Evolutionary conservation across 176 grass and related monocot genomes (phyloP), one percentile per base, ranked within the genome.

Genomic region (sorghum (Sorghum bicolor)): DNA sequence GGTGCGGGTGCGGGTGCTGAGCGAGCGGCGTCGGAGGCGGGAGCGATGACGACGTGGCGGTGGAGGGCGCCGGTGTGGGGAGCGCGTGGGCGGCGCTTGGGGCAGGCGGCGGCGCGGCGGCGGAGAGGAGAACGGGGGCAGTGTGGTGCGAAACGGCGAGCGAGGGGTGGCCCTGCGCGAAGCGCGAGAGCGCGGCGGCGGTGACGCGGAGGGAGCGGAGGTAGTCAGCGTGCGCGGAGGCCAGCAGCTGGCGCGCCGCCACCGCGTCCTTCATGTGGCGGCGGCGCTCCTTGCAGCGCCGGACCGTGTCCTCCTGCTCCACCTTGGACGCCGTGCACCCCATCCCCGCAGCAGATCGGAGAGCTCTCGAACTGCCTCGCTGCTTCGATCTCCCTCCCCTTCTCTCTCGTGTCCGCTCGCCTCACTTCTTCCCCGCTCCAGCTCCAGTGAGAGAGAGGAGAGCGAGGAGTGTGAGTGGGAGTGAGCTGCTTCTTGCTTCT

Each of bases 251-350:
- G 29, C 97, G 89, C 67, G 91, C 89, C 48, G 91, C 73, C 19
- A 96, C 97, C 1, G 89, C 93, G 39, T 94, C 89, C 86, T 92
- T 99, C 77, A 99, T 99, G 74, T 94, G 79, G 20, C 89, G 93
- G 39, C 93, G 93, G 3, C 97, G 89, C 91, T 99, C 97, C 93
- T 94, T 96, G 97, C 97, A 99, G 50, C 97, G 93, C 7, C 97
- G 89, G 65, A 99, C 97, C 50, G 93, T 96, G 86, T 96, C 97
- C 79, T 99, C 97, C 64, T 99, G 92, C 60, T 99, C 97, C 83
- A 96, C 85, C 70, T 92, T 88, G 65, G 97, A 99, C 75, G 91
- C 93, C 66, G 93, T 47, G 81, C 97, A 99, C 30, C 93, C 97
- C 97, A 99, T 99, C n/a, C 20, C 82, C 39, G 11, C 26, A 39